These are phyloP conservation scores for Hypoxylon sp. DNA, from an alignment of 2,329 filamentous ascomycete species.

Conservation along the genomic window DNA sequence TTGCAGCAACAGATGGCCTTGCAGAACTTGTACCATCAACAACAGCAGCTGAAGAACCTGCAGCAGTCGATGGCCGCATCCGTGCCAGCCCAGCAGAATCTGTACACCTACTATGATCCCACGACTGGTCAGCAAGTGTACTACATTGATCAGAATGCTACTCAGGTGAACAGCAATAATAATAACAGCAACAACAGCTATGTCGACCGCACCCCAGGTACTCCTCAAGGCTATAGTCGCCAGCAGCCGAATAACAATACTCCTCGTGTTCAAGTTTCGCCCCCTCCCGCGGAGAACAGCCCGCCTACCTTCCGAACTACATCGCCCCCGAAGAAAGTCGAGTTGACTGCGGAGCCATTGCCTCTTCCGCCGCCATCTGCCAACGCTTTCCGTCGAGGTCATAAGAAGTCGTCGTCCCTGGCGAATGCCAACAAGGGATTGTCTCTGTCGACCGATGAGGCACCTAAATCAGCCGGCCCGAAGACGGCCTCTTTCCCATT, in stretches of 20 bases:
- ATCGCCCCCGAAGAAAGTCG: slow-evolving; percentile 75
- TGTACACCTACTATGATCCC: slow-evolving; percentile 88
- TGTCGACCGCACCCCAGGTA: slow-evolving; percentile 63
- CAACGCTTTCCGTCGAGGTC: slow-evolving; percentile 91
- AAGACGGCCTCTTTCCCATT: slow-evolving; percentile 85
- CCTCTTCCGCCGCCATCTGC: slow-evolving; percentile 90
- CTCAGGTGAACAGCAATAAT: slow-evolving; percentile 58
- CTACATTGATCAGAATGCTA: slow-evolving; percentile 77
- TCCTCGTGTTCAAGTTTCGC: slow-evolving; percentile 85
- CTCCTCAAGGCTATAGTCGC: slow-evolving; percentile 53
- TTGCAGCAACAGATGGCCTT: slow-evolving; percentile 62
- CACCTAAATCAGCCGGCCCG: slow-evolving; percentile 74
- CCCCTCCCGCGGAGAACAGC: slow-evolving; percentile 75
- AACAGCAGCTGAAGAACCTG: slow-evolving; percentile 77
- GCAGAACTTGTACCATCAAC: slow-evolving; percentile 68
- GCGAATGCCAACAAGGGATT: slow-evolving; percentile 69
- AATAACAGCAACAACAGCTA: slow-evolving; percentile 54
- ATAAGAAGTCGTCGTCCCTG: slow-evolving; percentile 90
- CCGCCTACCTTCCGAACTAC: slow-evolving; percentile 71
- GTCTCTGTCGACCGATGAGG: slow-evolving; percentile 61
- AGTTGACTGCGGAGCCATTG: slow-evolving; percentile 75
- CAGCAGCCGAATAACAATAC: slow-evolving; percentile 69
- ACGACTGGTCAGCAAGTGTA: slow-evolving; percentile 87
- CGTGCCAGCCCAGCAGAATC: slow-evolving; percentile 77
- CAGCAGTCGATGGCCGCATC: slow-evolving; percentile 70